Conservation (phyloP, 805 yeast genomes). For the Tetrapisispora nanseiensis region DNA sequence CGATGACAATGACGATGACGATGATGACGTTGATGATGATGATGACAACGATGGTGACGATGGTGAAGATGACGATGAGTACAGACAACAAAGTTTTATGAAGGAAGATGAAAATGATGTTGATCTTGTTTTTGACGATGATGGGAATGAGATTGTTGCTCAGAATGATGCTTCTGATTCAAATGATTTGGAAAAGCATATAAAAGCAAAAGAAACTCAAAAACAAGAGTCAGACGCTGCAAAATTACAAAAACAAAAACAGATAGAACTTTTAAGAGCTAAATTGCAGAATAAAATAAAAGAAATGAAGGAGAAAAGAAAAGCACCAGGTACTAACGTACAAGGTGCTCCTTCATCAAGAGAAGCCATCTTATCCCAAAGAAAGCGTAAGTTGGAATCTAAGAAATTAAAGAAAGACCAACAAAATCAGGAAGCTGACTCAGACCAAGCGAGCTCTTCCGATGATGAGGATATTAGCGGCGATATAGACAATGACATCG, state of each 20-base stretch:
- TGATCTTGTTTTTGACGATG: constrained; percentile 57
- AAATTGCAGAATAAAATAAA: constrained; percentile 68
- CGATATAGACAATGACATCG: constrained; percentile 13
- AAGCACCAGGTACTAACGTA: constrained; percentile 79
- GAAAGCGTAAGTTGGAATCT: constrained; percentile 37
- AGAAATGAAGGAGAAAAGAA: constrained; percentile 65
- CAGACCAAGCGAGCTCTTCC: constrained; percentile 21
- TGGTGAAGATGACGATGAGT: constrained; percentile 41
- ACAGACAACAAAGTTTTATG: neutral
- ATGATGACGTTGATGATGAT: constrained; percentile 14
- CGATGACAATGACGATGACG: constrained; percentile 16
- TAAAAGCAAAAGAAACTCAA: constrained; percentile 11
- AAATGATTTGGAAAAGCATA: constrained; percentile 7
- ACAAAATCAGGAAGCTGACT: constrained; percentile 31
- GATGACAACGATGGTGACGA: constrained; percentile 16
- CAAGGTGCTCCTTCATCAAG: constrained; percentile 79
- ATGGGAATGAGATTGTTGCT: constrained; percentile 41
- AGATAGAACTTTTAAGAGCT: constrained; percentile 59
- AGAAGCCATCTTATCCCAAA: constrained; percentile 64
- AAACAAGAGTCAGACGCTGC: constrained; percentile 15
- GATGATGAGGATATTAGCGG: constrained; percentile 27
- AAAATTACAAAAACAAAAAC: constrained; percentile 37
- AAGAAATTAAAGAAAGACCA: constrained; percentile 33
- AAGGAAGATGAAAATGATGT: constrained; percentile 19
- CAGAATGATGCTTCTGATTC: constrained; percentile 15